Conservation (phyloP, 305 asterid species). For the Solanum aculeatissimum region DNA sequence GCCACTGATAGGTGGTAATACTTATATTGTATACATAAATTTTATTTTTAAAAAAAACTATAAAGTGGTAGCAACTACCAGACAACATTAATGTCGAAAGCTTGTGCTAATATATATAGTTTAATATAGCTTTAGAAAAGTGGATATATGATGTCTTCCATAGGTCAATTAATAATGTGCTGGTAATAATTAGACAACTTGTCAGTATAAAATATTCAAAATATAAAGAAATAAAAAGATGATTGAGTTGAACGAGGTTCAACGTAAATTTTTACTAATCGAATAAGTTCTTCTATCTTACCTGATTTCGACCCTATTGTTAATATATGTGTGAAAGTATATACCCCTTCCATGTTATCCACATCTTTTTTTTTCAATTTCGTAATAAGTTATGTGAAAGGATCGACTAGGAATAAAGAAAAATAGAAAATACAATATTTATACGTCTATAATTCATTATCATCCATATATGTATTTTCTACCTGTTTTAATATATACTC, state of each 20-base stretch:
- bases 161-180: not conserved
- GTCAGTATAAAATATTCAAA: not conserved
- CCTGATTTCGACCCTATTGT: not conserved
- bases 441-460: not conserved
- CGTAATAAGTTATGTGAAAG: not conserved
- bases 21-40: not conserved
- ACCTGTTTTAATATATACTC: not conserved
- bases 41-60: accelerated
- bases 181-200: not conserved
- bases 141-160: not conserved
- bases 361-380: not conserved
- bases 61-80: not conserved
- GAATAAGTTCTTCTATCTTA: too few relatives aligned
- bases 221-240: not conserved
- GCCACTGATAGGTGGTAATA: too few relatives aligned
- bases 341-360: not conserved
- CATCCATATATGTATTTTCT: not conserved
- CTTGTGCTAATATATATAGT: not conserved
- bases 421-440: not conserved
- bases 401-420: not conserved
- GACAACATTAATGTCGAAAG: not conserved
- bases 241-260: too few relatives aligned
- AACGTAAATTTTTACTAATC: too few relatives aligned
- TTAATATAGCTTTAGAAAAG: not conserved
- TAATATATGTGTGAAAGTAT: not conserved